A percentile compares a stretch with the other conserved stretches of the same genome.
Evolutionary conservation across 768 basidiomycete genomes (phyloP).

Genomic region (Mycena maculata): DNA sequence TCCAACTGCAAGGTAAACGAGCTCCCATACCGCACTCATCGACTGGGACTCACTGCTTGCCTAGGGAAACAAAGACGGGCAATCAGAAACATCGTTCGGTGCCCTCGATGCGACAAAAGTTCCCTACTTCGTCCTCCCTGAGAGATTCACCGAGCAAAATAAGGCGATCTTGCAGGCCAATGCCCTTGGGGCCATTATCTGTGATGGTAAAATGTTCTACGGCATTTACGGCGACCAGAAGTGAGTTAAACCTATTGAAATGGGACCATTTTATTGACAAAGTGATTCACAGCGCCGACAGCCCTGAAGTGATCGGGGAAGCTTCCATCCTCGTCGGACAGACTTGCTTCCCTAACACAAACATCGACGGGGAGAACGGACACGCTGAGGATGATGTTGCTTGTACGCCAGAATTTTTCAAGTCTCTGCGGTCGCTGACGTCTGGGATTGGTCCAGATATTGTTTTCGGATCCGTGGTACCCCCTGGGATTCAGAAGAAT

Average conservation of each 20-base stretch:
- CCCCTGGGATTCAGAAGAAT: slow-evolving; percentile 31
- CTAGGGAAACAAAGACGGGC: slow-evolving; percentile 38
- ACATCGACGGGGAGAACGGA: slow-evolving; percentile 36
- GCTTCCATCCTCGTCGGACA: slow-evolving; percentile 40
- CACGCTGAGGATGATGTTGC: slow-evolving; percentile 38
- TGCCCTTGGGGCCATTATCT: slow-evolving; percentile 40
- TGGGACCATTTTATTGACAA: neutral
- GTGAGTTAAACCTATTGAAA: slow-evolving; percentile 19
- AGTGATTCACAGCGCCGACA: slow-evolving; percentile 32
- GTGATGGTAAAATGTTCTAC: slow-evolving; percentile 46
- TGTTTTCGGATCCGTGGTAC: slow-evolving; percentile 36
- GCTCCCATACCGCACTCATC: neutral
- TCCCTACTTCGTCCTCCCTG: slow-evolving; percentile 40
- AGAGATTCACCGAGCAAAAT: slow-evolving; percentile 31
- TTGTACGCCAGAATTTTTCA: slow-evolving; percentile 29
- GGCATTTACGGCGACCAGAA: slow-evolving; percentile 42
- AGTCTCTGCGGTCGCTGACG: too few relatives aligned
- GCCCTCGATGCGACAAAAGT: slow-evolving; percentile 39
- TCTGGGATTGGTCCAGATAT: slow-evolving; percentile 32
- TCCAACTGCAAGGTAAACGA: slow-evolving; percentile 28
- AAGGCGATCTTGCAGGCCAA: slow-evolving; percentile 29
- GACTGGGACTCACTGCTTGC: neutral
- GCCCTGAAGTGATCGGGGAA: slow-evolving; percentile 41
- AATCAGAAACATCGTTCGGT: slow-evolving; percentile 39
- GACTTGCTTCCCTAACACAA: slow-evolving; percentile 39